Evolutionary conservation across 1,284 basidiomycete genomes (phyloP).

Genomic region (Peniophora sp.): DNA sequence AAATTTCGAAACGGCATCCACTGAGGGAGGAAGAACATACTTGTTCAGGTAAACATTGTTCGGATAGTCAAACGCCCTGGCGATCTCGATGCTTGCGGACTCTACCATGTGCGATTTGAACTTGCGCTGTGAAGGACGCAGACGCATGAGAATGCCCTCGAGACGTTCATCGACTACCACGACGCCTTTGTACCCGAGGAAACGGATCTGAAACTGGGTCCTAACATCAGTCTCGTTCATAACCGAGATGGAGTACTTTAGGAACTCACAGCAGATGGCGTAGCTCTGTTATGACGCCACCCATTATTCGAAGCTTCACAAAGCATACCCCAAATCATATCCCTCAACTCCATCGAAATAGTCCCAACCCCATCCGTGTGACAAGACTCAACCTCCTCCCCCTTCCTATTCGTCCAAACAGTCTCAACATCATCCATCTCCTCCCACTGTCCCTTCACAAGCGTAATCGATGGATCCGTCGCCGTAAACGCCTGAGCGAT

Average conservation of each 20-base stretch:
- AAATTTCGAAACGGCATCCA: neutral
- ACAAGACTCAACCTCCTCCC: neutral
- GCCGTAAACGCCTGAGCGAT: slow-evolving; percentile 76
- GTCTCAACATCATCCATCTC: slow-evolving; percentile 42
- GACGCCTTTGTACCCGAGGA: slow-evolving; percentile 71
- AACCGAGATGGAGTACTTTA: slow-evolving; percentile 1
- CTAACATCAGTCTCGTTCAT: slow-evolving; percentile 3
- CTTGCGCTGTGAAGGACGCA: slow-evolving; percentile 70
- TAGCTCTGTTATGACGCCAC: slow-evolving; percentile 21
- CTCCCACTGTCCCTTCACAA: slow-evolving; percentile 47
- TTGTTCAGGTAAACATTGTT: slow-evolving; percentile 53
- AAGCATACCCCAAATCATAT: slow-evolving; percentile 45
- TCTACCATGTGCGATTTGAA: slow-evolving; percentile 44
- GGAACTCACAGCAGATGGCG: slow-evolving; percentile 46
- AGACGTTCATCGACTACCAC: slow-evolving; percentile 56
- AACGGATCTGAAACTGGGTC: slow-evolving; percentile 61
- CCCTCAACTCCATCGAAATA: slow-evolving; percentile 49
- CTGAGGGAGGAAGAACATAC: slow-evolving; percentile 21
- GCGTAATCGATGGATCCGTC: slow-evolving; percentile 57
- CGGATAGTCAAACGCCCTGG: slow-evolving; percentile 45
- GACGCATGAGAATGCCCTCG: slow-evolving; percentile 45
- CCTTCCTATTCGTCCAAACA: slow-evolving; percentile 11
- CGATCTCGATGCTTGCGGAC: slow-evolving; percentile 56
- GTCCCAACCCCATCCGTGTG: slow-evolving; percentile 75
- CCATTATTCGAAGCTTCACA: slow-evolving; percentile 26